Evolutionary conservation across 495 filamentous ascomycete genomes (phyloP), one percentile per base, ranked within the genome.

Genomic region (Chaetomium tenue): DNA sequence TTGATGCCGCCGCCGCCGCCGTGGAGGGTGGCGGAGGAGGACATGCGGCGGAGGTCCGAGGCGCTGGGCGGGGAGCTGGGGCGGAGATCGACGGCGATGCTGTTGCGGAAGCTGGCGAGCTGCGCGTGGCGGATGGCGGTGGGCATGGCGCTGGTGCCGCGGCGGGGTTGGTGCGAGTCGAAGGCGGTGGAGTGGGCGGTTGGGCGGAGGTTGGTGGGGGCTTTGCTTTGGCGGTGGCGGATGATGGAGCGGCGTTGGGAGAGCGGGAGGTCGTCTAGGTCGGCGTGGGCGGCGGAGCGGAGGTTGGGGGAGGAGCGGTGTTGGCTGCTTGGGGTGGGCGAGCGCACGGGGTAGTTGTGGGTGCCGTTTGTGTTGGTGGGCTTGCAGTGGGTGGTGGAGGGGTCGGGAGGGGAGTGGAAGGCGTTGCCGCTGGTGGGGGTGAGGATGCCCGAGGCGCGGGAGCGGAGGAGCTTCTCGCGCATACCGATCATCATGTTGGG

Each of bases 41-140:
- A 44, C 16, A 44, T 44, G 13, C 40, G 40, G 3, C 40, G 13
- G 2, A 44, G 40, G 3, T 15, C 40, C 1, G 40, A 18, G 13
- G 6, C 40, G 40, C 2, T 44, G 40, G 15, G 7, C 3, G 44
- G 18, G n/a, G 44, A 20, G 44, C 16, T 47, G 44, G 44, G 22
- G 22, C 80, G 76, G 13, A 87, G 72, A 40, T 93, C 89, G 13
- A 87, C 81, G 12, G 86, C 86, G 7, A 95, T 77, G 5, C 85
- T 89, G 64, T 86, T 84, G 20, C 91, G 83, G 84, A 91, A 95
- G n/a, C 78, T 82, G n/a, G 88, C 88, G 55, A 95, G 84, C 68
- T 83, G 81, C 0, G 84, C 80, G 28, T 87, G 85, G 23, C 86
- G 80, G 44, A 79, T 81, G 6, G 72, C 71, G 6, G 78, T 74